Evolutionary conservation across 2,329 filamentous ascomycete genomes (phyloP), one percentile per base, ranked within the genome.

Genomic region (Aspergillus hortae): DNA sequence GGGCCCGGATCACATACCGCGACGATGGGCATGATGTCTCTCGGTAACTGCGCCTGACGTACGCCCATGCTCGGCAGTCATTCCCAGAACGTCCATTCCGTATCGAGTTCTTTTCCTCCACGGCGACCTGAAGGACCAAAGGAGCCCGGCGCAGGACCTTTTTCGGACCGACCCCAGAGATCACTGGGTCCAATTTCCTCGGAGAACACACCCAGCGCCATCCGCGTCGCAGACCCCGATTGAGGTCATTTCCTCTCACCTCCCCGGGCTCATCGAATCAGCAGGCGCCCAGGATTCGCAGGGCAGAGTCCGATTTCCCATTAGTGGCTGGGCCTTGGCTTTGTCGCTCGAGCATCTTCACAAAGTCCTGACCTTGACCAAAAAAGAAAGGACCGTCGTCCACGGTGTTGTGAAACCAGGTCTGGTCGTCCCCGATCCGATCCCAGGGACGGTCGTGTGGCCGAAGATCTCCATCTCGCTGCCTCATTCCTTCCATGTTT

Each of bases 391-490:
- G 35, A 30, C 9, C 40, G 35, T 15, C 15, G 35, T 17, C 14
- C 19, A 42, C 15, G 40, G 46, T 41, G 30, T 38, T 52, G 43
- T 54, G 30, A 33, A 47, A 46, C 38, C 44, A 48, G 42, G 41
- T 17, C 17, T 17, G 17, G 17, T 46, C 52, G 51, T 46, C 32
- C 45, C 21, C 27, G 33, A 45, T 33, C 35, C 32, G 14, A 15
- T 45, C 19, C 46, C 55, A 40, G 41, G 44, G 55, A 52, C 46
- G 44, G 41, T 51, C 51, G 40, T 48, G 33, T 43, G 44, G 25
- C 36, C 43, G 56, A 59, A 53, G 57, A 61, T 61, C 59, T 52
- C 53, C 36, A 61, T 57, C 59, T 55, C 49, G 41, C 45, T 46
- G 51, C 49, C 43, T 54, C 49, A 52, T 51, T 46, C 45, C 44